Base-by-base conservation (phyloP, 2,329 filamentous ascomycete species). In the Aureobasidium sp. region DNA sequence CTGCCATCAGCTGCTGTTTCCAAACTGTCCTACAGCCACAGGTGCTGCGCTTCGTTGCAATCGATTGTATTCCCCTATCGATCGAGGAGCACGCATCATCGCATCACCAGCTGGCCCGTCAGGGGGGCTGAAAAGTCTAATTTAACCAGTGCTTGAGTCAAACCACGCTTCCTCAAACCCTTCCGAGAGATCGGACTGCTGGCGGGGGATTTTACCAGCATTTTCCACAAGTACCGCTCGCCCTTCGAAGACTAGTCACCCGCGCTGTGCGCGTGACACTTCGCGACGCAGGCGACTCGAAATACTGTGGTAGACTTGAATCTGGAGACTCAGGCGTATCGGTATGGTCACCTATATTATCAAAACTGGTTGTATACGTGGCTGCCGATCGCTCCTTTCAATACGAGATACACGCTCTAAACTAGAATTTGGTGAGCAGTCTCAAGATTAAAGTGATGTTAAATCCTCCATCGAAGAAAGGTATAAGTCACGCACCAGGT, bases 141-240 rank as follows among this genome's bases (percentile, higher is more conserved):
- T 42, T 39, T 32, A 42, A 50, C 57, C 41, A 61, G 57, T 46
- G 52, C 27, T n/a, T 36, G 53, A 46, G 36, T 57, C 41, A 57
- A 29, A 8, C 46, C 44, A 13, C 48, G 37, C 34, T 34, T 53
- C 29, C 20, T 10, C 9, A 37, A 9, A 39, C 39, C 56, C 20
- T 57, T n/a, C 39, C 53, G 41, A 46, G 27, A 12, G n/a, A 23
- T 17, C 42, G 29, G 42, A 48, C 32, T 37, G 26, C 32, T 36
- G 58, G 58, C 34, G 55, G 44, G 57, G 47, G 17, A 42, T 34
- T 53, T 61, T 37, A 9, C 29, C n/a, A 29, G 34, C 47, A 48
- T 29, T 48, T 39, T 17, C 32, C 55, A 27, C 42, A 36, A 58
- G 52, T 56, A 37, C 39, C 12, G 26, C 27, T 23, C 7, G 20